A percentile compares a stretch with the other conserved stretches of the same genome.
Evolutionary conservation across 805 yeast species (phyloP).

Genomic region (Monosporozyma aerobia): DNA sequence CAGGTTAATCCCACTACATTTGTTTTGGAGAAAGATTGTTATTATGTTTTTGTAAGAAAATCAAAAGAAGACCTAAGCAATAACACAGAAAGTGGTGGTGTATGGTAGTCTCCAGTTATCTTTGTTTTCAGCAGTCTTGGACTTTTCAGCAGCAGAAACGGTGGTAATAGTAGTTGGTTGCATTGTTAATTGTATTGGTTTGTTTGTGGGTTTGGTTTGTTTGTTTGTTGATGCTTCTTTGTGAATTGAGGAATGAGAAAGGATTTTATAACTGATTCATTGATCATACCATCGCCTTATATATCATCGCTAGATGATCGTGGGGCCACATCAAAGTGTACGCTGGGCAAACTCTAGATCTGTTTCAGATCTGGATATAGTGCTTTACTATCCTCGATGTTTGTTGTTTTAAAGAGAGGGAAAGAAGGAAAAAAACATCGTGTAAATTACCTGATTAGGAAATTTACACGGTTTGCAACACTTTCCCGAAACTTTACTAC

Average conservation of each 20-base stretch:
- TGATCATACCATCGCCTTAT: neutral
- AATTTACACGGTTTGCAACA: slow-evolving; percentile 7
- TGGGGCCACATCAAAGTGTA: neutral
- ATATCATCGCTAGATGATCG: neutral
- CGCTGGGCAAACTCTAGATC: neutral
- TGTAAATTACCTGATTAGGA: slow-evolving; percentile 12
- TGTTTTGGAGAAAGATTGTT: too few relatives aligned
- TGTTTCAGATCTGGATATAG: neutral
- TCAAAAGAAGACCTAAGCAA: slow-evolving; percentile 10
- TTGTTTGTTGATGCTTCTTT: slow-evolving; percentile 1
- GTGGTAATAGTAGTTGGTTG: slow-evolving; percentile 18
- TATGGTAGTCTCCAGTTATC: slow-evolving; percentile 15
- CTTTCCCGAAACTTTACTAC: neutral
- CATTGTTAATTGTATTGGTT: slow-evolving; percentile 10
- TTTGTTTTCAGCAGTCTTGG: slow-evolving; percentile 18
- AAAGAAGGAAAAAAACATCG: neutral
- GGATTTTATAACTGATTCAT: neutral
- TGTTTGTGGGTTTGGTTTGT: neutral
- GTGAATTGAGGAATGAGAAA: neutral
- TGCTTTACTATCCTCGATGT: neutral
- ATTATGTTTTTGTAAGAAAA: too few relatives aligned
- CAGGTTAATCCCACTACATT: too few relatives aligned
- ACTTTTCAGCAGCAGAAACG: slow-evolving; percentile 19
- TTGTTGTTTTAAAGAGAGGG: too few relatives aligned
- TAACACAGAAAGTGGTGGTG: slow-evolving; percentile 17